Base-by-base conservation (phyloP, 257 asterid species). In the Solanum rostratum region DNA sequence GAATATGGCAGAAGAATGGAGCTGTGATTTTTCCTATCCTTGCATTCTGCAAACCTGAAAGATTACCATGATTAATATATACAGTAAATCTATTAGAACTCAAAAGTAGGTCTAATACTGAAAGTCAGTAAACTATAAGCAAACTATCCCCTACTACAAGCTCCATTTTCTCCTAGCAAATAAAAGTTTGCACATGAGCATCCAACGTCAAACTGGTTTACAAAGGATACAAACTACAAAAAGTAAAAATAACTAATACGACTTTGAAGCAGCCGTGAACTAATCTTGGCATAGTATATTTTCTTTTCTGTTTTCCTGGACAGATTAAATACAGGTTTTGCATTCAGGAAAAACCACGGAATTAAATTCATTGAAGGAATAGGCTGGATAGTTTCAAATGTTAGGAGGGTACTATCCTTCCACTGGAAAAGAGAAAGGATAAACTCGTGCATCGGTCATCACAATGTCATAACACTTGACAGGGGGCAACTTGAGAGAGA, bases 11-110 rank as follows among this genome's bases (percentile, higher is more conserved):
- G 88, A 88, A 90, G 79, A 85, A 95, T 83, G 83, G 97, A 88
- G 84, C 93, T 92, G 79, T 71, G 97, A 85, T 94, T 92, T 83
- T 91, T 92, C 78, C 98, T 92, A 89, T 96, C 97, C 92, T 93
- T 97, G 96, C 99, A 95, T 89, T 97, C 98, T 92, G 87, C 90
- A 91, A 97, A 97, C 99, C 98, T 96, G 97, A 93, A 92, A 82
- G 92, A 92, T 89, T 89, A 92, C 88, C 90, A 90, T 63, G 92
- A 91, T 93, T 90, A 92, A 91, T 90, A 93, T 92, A 94, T 91
- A 93, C 91, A 92, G 85, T 84, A 84, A 91, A 90, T 89, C 90
- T 90, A 88, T 87, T 80, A 88, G 87, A 87, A 88, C 89, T 91
- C 91, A 89, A 90, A 87, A 91, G 29, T 86, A 87, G 83, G 9